Conservation (phyloP, 106 monocot species). For the Acanthochlamys bracteata region DNA sequence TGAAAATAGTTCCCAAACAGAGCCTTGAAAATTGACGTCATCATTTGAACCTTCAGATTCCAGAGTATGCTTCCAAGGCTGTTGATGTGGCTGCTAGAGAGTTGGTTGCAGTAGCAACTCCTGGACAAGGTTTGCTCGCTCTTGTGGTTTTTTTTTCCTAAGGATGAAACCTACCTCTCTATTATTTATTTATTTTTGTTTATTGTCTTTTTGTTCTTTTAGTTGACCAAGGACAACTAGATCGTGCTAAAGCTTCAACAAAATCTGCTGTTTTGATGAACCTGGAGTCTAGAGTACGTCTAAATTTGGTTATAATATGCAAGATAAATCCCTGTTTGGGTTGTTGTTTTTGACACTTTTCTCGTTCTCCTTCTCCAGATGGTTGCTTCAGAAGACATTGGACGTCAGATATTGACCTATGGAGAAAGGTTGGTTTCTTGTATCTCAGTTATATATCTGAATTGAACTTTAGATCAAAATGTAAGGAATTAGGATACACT, state of each 20-base stretch:
- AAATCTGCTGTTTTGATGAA: slow-evolving; percentile 77
- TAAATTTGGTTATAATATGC: neutral
- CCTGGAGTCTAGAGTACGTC: slow-evolving; percentile 63
- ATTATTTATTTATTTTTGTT: neutral
- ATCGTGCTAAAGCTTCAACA: slow-evolving; percentile 68
- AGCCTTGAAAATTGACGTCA: no score
- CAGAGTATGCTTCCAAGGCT: slow-evolving; percentile 55
- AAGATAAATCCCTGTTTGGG: neutral
- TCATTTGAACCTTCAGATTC: slow-evolving; percentile 19
- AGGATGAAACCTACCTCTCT: neutral
- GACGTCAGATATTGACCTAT: slow-evolving; percentile 74
- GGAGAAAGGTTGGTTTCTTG: slow-evolving; percentile 59
- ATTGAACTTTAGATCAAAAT: neutral
- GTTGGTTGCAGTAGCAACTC: slow-evolving; percentile 57
- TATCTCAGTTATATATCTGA: neutral
- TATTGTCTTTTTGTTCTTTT: slow-evolving; percentile 7
- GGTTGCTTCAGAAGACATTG: slow-evolving; percentile 73
- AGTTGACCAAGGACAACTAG: slow-evolving; percentile 68
- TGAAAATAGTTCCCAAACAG: no score
- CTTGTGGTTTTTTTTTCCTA: neutral
- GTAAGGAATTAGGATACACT: neutral
- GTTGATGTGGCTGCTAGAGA: slow-evolving; percentile 79
- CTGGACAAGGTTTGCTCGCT: slow-evolving; percentile 55
- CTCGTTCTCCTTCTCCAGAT: slow-evolving; percentile 30
- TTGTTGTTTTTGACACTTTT: neutral